Evolutionary conservation across 2,329 filamentous ascomycete species (phyloP), one percentile per base, ranked within the genome.

Genomic region (Penicillium rolfsii): DNA sequence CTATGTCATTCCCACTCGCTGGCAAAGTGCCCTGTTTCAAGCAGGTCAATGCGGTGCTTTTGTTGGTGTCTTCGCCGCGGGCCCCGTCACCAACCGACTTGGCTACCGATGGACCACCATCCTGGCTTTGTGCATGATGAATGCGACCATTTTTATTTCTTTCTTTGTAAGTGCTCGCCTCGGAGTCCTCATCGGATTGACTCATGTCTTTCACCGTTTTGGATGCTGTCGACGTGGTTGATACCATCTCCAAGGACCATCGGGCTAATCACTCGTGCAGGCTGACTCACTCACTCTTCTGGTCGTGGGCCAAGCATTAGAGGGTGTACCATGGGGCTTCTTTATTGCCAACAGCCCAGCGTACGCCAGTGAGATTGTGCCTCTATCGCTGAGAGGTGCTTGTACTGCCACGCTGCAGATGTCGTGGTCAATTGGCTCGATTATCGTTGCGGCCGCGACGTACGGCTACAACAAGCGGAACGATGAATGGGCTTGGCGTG

Each of bases 31-130:
- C 0, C 80, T 88, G 16, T 83, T 85, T 65, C 76, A 80, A 59
- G 78, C 78, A 45, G 85, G 85, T 2, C 85, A 82, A 59, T 74
- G 85, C 57, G 86, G 86, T 74, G 86, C 86, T 14, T 77, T 88
- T 43, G 80, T 87, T 59, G 85, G 86, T 56, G 84, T 86, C 58
- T 84, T 83, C 65, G 62, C 87, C 41, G 84, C 85, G 41, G 86
- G 86, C 49, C 85, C 85, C n/a, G 70, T 88, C 54, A 87, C 85
- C 66, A 86, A 79, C 71, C 65, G 75, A 1, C 79, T 87, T 64
- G 85, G 85, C 57, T 88, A 88, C 72, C 84, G 85, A 33, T 87
- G 80, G 79, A 80, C 85, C 0, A 87, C 83, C 53, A 77, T 88
- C n/a, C 40, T 65, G 46, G 84, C 76, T 12, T 80, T 88, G 57